phyloP scores from a whole-genome alignment of 2,329 filamentous ascomycete species.

The Cryoendolithus antarcticus region DNA sequence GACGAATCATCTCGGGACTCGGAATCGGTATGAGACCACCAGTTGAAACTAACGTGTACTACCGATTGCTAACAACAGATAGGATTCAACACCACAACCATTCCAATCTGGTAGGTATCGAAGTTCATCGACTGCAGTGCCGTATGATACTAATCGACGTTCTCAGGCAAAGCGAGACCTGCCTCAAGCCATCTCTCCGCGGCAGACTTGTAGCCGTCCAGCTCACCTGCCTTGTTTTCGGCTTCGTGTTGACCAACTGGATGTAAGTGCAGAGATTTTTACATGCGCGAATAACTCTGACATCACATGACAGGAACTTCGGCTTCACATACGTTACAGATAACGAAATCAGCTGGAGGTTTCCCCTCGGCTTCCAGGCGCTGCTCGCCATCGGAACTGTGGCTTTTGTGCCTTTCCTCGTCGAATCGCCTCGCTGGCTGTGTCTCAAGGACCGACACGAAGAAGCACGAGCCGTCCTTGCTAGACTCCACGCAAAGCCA shows the following conservation, averaged over 20 bases:
- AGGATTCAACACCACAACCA: conserved; percentile 2
- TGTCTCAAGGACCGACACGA: conserved; percentile 8
- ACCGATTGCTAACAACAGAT: no score
- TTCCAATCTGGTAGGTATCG: conserved; percentile 1
- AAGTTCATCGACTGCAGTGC: no score
- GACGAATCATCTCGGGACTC: conserved; percentile 1
- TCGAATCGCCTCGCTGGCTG: conserved; percentile 11
- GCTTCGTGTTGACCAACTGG: conserved; percentile 9
- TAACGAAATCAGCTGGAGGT: conserved; percentile 9
- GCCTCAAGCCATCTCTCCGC: conserved; percentile 2
- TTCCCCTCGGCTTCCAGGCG: conserved; percentile 9
- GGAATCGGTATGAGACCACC: no score
- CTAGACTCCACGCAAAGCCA: conserved; percentile 5
- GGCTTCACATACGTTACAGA: conserved; percentile 9
- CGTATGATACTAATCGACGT: no score
- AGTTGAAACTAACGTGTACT: no score
- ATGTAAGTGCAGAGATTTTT: neutral
- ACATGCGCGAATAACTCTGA: neutral
- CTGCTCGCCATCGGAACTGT: conserved; percentile 9
- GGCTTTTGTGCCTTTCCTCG: conserved; percentile 5
- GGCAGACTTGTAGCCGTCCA: conserved; percentile 6
- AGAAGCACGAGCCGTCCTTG: conserved; percentile 8
- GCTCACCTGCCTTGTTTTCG: conserved; percentile 7
- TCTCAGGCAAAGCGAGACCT: conserved; percentile 2
- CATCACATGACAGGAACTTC: conserved; percentile 4